Percentiles rank a stretch among this genome's conserved stretches.
These are phyloP conservation scores for Podospora anserina DNA, from an alignment of 495 filamentous ascomycete species.

Conservation along the genomic window DNA sequence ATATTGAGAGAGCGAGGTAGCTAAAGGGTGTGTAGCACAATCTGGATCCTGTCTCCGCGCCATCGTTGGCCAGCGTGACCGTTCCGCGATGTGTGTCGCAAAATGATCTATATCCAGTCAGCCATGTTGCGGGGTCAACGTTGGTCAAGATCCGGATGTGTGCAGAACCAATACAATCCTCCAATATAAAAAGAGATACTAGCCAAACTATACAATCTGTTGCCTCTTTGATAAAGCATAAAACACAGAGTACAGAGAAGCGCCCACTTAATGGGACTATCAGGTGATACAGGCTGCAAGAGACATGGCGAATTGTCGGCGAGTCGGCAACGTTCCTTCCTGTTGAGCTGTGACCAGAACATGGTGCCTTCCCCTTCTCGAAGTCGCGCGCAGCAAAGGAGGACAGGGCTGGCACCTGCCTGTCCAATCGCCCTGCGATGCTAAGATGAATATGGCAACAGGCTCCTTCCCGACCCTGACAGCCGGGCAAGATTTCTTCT, in stretches of 20 bases:
- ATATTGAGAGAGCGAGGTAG: background rate
- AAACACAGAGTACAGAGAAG: too few species aligned
- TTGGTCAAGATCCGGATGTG: background rate
- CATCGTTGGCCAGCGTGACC: background rate
- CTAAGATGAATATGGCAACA: background rate
- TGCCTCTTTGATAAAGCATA: too few species aligned
- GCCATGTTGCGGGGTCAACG: background rate
- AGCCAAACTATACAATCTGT: too few species aligned
- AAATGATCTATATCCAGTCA: background rate
- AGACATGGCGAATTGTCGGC: background rate
- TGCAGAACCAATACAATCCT: background rate
- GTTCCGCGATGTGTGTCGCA: background rate
- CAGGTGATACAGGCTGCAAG: background rate
- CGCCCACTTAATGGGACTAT: background rate
- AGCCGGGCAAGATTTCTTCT: background rate
- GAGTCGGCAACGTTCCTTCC: slow-evolving; percentile 3
- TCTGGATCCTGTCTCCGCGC: background rate
- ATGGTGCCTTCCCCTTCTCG: too few species aligned
- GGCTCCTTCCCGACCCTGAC: background rate
- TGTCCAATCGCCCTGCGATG: background rate
- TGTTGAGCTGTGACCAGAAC: background rate
- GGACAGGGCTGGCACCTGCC: too few species aligned
- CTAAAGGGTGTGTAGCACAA: background rate
- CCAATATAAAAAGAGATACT: too few species aligned
- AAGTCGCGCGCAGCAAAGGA: too few species aligned